phyloP scores from a whole-genome alignment of 1,139 yeast genomes.

The Magnusiomyces magnusii region DNA sequence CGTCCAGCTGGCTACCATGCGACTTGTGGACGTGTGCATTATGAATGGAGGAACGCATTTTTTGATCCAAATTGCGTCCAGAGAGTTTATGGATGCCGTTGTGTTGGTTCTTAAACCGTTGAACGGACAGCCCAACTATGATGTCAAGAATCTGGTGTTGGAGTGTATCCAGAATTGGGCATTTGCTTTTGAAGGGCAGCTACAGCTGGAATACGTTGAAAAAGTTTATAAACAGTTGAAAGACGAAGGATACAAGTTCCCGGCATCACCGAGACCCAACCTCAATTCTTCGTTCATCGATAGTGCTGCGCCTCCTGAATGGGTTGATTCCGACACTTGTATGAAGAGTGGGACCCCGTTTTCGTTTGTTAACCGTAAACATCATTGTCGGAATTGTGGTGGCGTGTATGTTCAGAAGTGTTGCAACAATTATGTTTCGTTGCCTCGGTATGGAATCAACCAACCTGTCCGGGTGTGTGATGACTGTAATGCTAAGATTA shows the following conservation, averaged over 20 bases:
- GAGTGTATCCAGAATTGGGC: constrained; percentile 73
- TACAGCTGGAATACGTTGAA: constrained; percentile 59
- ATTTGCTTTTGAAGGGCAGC: constrained; percentile 59
- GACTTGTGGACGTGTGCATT: constrained; percentile 75
- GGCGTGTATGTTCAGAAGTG: constrained; percentile 87
- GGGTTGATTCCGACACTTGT: constrained; percentile 95
- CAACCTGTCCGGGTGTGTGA: constrained; percentile 94
- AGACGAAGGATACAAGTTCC: constrained; percentile 59
- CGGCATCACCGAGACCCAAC: constrained; percentile 33
- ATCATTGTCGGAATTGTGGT: constrained; percentile 96
- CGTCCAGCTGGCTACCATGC: constrained; percentile 63
- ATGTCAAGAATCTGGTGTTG: constrained; percentile 54
- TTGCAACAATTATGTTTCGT: constrained; percentile 58
- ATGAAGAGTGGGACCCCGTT: constrained; percentile 86
- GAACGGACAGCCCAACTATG: constrained; percentile 37
- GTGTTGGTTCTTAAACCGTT: constrained; percentile 33
- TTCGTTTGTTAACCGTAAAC: constrained; percentile 79
- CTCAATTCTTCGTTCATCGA: constrained; percentile 61
- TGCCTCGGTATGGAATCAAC: constrained; percentile 79
- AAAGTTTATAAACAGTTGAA: constrained; percentile 53
- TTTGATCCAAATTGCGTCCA: constrained; percentile 65
- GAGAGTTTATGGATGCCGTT: constrained; percentile 74
- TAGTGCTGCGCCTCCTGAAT: constrained; percentile 92
- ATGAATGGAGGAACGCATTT: constrained; percentile 92
- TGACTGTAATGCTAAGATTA: constrained; percentile 60